Evolutionary conservation across 108 stramenopile species (phyloP), one percentile per base, ranked within the genome.

Genomic region (Epipyxis sp.): DNA sequence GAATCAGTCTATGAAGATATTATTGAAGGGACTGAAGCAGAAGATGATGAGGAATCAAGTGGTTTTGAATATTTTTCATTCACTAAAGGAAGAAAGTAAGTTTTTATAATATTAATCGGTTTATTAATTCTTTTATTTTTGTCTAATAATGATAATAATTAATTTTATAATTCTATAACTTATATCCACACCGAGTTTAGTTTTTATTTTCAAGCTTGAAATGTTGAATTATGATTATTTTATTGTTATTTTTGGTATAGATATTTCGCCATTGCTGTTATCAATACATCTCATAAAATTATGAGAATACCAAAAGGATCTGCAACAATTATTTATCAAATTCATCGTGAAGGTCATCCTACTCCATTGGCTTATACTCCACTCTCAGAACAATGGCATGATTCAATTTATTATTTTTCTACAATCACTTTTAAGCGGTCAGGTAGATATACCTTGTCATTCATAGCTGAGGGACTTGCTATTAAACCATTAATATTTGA

Each of bases 341-440:
- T 74, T 37, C 71, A 74, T 42, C 71, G 71, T 34, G 71, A 74
- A 37, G 71, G 71, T 6, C 29, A 13, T 34, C 42, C 71, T 10
- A 39, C 37, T 29, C 46, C 46, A 10, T 10, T 74, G 25, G 6
- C 71, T 10, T 34, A 27, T 27, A 32, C 71, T 6, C n/a, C 6
- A 10, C 10, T 74, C 10, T 13, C 44, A 32, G 71, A 74, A 37
- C 71, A 37, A 27, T 74, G 71, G 71, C 40, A 13, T 42, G 71
- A 74, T 42, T 27, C 16, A 13, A 6, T 74, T 10, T 74, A 74
- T 37, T 74, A 74, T 32, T 74, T 74, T 32, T 74, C 32, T 6
- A 35, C 71, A 37, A 46, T 74, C 27, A 13, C 3, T 6, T 74
- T 74, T 42, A 74, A 74, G 71, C 16, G 34, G 71, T 74, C 71